Base-by-base conservation (phyloP, 106 monocot species). In the Acanthochlamys bracteata region DNA sequence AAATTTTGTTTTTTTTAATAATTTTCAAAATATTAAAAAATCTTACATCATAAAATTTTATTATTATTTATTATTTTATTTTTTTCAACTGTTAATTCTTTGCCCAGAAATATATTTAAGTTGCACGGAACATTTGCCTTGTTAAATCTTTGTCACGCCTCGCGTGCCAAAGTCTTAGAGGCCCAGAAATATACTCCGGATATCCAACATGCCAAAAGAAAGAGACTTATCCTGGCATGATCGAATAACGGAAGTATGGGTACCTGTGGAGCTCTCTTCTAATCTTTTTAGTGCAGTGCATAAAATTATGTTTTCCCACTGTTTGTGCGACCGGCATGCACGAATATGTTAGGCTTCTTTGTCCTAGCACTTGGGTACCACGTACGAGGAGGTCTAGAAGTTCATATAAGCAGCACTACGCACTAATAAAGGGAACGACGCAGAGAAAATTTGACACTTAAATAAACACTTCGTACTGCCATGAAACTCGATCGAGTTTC, bases 231-330 rank as follows among this genome's bases (percentile, higher is more conserved):
- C 33, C 33, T 33, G 33, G 6, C 6, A 33, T 33, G 33, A 33
- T 33, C 6, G 33, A 33, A 6, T 33, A n/a, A 6, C 33, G 1
- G 33, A 10, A 49, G 17, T 49, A 49, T 49, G 12, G 49, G 49
- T 77, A 87, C 95, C 90, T 82, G 90, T 84, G 27, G 89, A 69
- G 56, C 86, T 78, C 46, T 61, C 55, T 73, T 95, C 82, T 76
- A 95, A 64, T 66, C 76, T 64, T 75, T 95, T 95, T 55, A 95
- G 68, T 55, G 95, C 95, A 90, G 73, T 90, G 75, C n/a, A n/a
- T n/a, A n/a, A n/a, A n/a, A n/a, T n/a, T 90, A 69, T 69, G 95
- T 95, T 75, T 95, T 95, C 7, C 95, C 95, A 80, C 95, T 95
- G 47, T 95, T 95, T 67, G 95, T 95, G 39, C 90, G 95, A 27